Base-by-base conservation (phyloP, 2,329 filamentous ascomycete genomes). In the Xylariaceae sp. region DNA sequence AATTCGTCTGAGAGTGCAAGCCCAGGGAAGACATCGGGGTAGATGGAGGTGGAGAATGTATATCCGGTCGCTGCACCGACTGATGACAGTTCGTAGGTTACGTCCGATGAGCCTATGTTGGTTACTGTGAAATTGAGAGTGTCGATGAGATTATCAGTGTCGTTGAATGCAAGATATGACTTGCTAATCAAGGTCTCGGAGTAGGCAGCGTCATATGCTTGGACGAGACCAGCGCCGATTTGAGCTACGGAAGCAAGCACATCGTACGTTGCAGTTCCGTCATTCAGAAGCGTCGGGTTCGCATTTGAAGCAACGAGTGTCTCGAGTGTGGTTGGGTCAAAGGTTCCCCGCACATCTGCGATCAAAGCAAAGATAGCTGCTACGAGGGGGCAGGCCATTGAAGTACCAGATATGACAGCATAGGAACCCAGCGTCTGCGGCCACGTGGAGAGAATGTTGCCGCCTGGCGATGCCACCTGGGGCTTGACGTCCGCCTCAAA, bases 91-190 rank as follows among this genome's bases (percentile, higher is more conserved):
- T 70, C 68, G 64, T 82, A 83, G 6, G 75, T 76, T 44, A 81
- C 63, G 0, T 70, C 63, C 19, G 70, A 67, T 12, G 65, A 64
- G 42, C 76, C 78, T 5, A 70, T 69, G 68, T 86, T 86, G 58
- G 66, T 72, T 55, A 86, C 71, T 36, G 70, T 75, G 60, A 86
- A 82, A 54, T 75, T 74, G 39, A 75, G 67, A 2, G 67, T 69
- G 11, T 69, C 64, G 41, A 64, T 62, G 53, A 82, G 76, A 69
- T 85, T 63, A 55, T 80, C 77, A 0, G 81, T 82, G 62, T 86
- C 82, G 61, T 86, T 85, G 67, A 85, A 84, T 3, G 78, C 75
- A 12, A 86, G 66, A 62, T 75, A 79, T n/a, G 77, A 77, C 10
- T 72, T 74, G 57, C 74, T 76, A 17, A 85, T 67, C 11, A 79